Percentiles rank a stretch among this genome's conserved stretches.
Conservation (phyloP, 164 flowering plant genomes). For the Umbellularia californica region DNA sequence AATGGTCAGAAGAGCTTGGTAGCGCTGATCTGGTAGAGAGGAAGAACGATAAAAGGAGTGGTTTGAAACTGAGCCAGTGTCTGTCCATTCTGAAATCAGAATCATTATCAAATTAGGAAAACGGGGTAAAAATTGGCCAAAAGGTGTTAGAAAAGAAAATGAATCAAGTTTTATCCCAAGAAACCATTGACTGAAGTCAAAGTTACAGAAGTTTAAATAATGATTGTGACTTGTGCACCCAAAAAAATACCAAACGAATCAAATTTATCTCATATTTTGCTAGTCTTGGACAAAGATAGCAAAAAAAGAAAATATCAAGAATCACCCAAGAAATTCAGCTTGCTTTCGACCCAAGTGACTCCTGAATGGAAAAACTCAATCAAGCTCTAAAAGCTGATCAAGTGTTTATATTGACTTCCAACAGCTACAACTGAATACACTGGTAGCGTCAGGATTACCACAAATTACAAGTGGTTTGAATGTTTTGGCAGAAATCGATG, state of each 20-base stretch:
- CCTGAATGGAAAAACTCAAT: not conserved
- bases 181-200: not conserved
- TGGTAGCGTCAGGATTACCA: not conserved
- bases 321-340: not conserved
- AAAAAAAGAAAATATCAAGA: not conserved
- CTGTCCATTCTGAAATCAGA: conserved; percentile 25
- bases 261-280: not conserved
- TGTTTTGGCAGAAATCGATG: not conserved
- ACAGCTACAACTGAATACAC: not conserved
- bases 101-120: not conserved
- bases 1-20: conserved; percentile 51
- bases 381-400: not conserved
- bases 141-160: not conserved
- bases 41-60: conserved; percentile 30
- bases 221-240: no score
- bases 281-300: not conserved
- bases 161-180: not conserved
- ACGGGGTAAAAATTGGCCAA: not conserved
- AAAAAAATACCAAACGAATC: not conserved
- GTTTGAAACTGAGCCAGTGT: conserved; percentile 28
- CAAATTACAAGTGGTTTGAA: not conserved
- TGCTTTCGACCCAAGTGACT: not conserved
- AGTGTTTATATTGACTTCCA: not conserved
- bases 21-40: conserved; percentile 43
- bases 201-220: no score